phyloP scores from a whole-genome alignment of 2,329 filamentous ascomycete genomes.

The Talaromyces sp. region DNA sequence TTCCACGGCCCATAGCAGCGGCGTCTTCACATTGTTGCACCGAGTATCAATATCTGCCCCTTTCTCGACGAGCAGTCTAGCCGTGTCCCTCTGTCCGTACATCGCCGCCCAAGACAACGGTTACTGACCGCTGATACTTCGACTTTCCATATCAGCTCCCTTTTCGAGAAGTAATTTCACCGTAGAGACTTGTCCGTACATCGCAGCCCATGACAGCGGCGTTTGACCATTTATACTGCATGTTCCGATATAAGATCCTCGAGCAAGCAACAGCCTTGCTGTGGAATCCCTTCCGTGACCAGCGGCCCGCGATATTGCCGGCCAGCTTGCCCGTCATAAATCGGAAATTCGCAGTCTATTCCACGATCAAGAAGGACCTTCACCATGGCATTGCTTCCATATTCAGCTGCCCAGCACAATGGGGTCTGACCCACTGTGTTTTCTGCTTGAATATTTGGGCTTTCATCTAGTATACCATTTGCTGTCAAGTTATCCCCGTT shows the following conservation, averaged over 20 bases:
- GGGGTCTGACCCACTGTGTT: no score
- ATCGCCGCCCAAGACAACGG: background rate
- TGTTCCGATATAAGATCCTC: background rate
- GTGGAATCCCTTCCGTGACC: background rate
- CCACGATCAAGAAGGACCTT: no score
- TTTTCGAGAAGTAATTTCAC: background rate
- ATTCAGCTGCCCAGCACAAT: no score
- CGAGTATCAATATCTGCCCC: background rate
- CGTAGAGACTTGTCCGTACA: background rate
- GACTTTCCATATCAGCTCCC: background rate
- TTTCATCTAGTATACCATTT: no score
- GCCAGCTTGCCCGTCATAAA: background rate
- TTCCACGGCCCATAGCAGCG: background rate
- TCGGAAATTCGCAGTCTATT: background rate
- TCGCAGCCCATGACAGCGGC: background rate
- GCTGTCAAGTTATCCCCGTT: no score
- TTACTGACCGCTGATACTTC: background rate
- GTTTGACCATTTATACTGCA: background rate
- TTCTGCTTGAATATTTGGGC: no score
- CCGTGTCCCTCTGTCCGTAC: background rate
- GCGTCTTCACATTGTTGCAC: background rate
- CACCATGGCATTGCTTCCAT: no score
- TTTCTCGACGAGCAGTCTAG: background rate
- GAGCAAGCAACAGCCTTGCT: background rate
- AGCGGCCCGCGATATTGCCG: background rate